Evolutionary conservation across 352 stramenopile species (phyloP).

Genomic region (Globisporangium okanoganense): DNA sequence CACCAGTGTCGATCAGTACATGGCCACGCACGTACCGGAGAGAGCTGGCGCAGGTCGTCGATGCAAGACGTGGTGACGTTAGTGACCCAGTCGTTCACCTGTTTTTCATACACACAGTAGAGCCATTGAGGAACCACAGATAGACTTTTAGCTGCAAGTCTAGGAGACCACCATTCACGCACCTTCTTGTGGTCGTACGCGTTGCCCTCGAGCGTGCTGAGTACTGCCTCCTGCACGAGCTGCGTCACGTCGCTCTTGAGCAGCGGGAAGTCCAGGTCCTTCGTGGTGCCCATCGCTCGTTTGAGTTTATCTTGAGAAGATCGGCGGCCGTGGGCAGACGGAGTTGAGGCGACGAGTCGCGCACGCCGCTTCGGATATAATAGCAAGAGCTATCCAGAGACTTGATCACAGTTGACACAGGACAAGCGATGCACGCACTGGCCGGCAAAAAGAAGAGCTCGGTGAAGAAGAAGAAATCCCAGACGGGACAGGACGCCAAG

Average conservation of each 20-base stretch:
- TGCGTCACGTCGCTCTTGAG: constrained; percentile 70
- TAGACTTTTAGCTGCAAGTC: not conserved
- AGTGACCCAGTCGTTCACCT: constrained; percentile 74
- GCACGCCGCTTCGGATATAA: not conserved
- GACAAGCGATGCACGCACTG: not conserved
- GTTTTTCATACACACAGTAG: not conserved
- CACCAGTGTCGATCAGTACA: not conserved
- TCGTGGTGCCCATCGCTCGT: constrained; percentile 27
- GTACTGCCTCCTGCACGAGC: constrained; percentile 71
- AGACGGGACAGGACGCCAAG: not conserved
- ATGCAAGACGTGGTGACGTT: constrained; percentile 60
- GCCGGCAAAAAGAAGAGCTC: not conserved
- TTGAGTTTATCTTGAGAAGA: not conserved
- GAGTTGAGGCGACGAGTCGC: not conserved
- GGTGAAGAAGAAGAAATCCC: not conserved
- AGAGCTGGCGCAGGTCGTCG: constrained; percentile 63
- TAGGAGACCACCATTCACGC: not conserved
- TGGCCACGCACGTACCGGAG: constrained; percentile 34
- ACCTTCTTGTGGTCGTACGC: constrained; percentile 79
- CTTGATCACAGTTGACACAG: too few relatives aligned
- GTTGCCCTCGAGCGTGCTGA: constrained; percentile 69
- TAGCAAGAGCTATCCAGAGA: too few relatives aligned
- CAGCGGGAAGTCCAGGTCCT: constrained; percentile 67
- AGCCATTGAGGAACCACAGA: not conserved
- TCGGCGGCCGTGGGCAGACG: not conserved